Evolutionary conservation across 2,329 filamentous ascomycete genomes (phyloP), one percentile per base, ranked within the genome.

Genomic region (Periconia digitata): DNA sequence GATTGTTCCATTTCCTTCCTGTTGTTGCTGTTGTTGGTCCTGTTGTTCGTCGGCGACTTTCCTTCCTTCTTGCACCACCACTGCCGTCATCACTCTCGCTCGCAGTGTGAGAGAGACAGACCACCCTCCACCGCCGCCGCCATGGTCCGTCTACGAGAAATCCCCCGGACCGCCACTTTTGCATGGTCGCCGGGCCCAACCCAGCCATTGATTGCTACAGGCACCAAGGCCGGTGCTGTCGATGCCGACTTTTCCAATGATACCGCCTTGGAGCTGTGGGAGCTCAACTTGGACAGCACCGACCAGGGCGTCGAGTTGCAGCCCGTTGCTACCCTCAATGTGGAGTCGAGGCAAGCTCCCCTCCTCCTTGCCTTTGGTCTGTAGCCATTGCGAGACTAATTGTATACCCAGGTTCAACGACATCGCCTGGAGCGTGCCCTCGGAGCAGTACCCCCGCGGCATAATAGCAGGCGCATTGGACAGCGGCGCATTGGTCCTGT

Each of bases 241-340:
- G 91, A 95, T 74, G 92, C 90, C 62, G 92, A 97, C 73, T 99
- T 99, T 75, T 97, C 94, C 22, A 94, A 94, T 72, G 92, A 97
- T 72, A 96, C 91, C 56, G 92, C 92, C 76, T 79, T 99, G 49
- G 94, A 99, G 78, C 80, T 99, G 52, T 99, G 94, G 94, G 90
- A 97, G 74, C 79, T 99, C 59, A 86, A 84, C 67, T 80, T 97
- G 58, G 90, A 95, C 72, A 85, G 85, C 72, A 75, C 84, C 54
- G 81, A 87, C 52, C 85, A 89, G 66, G 85, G 85, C 46, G 79
- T 90, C 45, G 94, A 97, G 76, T 84, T 96, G 47, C 86, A 92
- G 72, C 91, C 94, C 52, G 77, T 91, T 66, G 88, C 85, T 54
- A 92, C 86, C 73, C 85, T 97, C 67, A 85, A 80, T 71, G 91